Conservation (phyloP, 257 asterid genomes). For the Nicotiana tomentosiformis region DNA sequence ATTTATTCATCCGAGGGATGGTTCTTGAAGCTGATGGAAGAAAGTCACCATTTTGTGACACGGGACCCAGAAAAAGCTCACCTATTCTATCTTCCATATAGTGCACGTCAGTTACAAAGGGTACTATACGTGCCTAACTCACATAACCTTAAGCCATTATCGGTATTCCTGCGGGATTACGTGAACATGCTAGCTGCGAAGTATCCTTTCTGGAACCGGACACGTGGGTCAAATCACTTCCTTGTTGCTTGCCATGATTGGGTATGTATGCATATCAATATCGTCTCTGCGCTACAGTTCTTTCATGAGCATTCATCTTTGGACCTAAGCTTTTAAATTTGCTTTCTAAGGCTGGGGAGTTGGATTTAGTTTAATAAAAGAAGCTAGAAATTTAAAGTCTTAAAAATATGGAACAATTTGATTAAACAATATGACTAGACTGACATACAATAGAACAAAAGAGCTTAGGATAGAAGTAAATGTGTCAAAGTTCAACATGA, state of each 20-base stretch:
- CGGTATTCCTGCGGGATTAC: constrained; percentile 53
- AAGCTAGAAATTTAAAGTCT: background rate
- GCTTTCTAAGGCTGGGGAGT: background rate
- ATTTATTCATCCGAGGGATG: constrained; percentile 89
- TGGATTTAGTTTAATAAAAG: background rate
- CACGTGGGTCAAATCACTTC: constrained; percentile 82
- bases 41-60: constrained; percentile 48
- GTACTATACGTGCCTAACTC: constrained; percentile 64
- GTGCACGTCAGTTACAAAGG: constrained; percentile 65
- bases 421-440: background rate
- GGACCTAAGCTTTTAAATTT: background rate
- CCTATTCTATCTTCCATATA: constrained; percentile 82
- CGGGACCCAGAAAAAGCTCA: constrained; percentile 78
- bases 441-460: background rate
- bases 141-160: constrained; percentile 64
- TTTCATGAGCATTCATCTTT: background rate
- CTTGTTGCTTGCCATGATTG: constrained; percentile 98
- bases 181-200: constrained; percentile 68
- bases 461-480: too few relatives aligned
- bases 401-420: background rate
- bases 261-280: constrained; percentile 39
- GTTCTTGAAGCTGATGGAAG: constrained; percentile 82
- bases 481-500: too few relatives aligned
- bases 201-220: constrained; percentile 87
- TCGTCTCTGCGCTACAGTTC: background rate